These are phyloP conservation scores for Chaetomium sp. DNA, from an alignment of 2,329 filamentous ascomycete genomes.

Conservation along the genomic window DNA sequence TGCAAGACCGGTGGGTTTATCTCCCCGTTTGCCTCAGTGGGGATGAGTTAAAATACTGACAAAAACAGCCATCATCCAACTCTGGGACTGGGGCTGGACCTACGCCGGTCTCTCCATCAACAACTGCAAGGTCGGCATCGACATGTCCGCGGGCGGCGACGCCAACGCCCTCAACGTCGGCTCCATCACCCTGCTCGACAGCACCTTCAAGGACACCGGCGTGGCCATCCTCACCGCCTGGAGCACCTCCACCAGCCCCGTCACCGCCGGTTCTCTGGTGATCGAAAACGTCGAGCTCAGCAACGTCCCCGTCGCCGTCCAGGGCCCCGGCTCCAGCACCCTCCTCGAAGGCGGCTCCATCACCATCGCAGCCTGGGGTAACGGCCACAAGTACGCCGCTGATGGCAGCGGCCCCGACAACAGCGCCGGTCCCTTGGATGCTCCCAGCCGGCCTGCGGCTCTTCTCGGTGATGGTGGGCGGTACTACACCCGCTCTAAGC, in stretches of 20 bases:
- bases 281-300: conserved; percentile 43
- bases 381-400: conserved; percentile 55
- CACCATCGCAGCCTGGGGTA: conserved; percentile 55
- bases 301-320: conserved; percentile 36
- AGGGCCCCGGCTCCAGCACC: conserved; percentile 28
- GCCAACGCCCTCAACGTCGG: conserved; percentile 53
- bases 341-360: conserved; percentile 50
- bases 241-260: conserved; percentile 33
- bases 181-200: conserved; percentile 65
- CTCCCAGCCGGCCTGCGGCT: conserved; percentile 42
- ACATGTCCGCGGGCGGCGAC: conserved; percentile 47
- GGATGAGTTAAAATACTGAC: background rate
- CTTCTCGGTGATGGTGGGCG: conserved; percentile 42
- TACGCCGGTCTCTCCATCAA: conserved; percentile 56
- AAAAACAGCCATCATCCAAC: conserved; percentile 50
- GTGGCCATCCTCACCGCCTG: conserved; percentile 60
- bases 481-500: conserved; percentile 62
- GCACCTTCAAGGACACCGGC: conserved; percentile 55
- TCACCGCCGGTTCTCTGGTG: conserved; percentile 50
- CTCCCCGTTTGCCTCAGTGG: background rate
- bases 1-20: conserved; percentile 46
- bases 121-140: conserved; percentile 53
- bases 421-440: too few species aligned
- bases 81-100: conserved; percentile 71
- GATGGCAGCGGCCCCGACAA: too few species aligned